These are phyloP conservation scores for Kregervanrija delftensis DNA, from an alignment of 805 yeast species.

Conservation along the genomic window DNA sequence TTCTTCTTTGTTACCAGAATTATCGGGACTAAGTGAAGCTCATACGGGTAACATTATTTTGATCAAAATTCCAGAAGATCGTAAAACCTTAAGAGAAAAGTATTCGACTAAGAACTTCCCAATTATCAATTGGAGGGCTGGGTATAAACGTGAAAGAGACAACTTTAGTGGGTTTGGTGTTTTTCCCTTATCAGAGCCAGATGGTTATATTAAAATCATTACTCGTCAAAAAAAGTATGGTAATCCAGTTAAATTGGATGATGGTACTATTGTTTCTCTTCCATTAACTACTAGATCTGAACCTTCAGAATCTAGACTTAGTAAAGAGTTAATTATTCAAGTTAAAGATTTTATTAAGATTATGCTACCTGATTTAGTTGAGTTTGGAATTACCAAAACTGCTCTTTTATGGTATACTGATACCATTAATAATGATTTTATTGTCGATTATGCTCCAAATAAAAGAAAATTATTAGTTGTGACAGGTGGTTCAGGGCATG, in stretches of 20 bases:
- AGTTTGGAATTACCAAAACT: neutral
- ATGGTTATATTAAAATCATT: slow-evolving; percentile 12
- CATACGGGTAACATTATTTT: slow-evolving; percentile 16
- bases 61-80: slow-evolving; percentile 15
- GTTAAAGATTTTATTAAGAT: neutral
- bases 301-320: slow-evolving; percentile 12
- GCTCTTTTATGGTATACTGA: slow-evolving; percentile 17
- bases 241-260: slow-evolving; percentile 5
- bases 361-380: neutral
- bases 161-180: slow-evolving; percentile 12
- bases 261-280: slow-evolving; percentile 3
- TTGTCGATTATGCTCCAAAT: slow-evolving; percentile 19
- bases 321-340: slow-evolving; percentile 2
- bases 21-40: slow-evolving; percentile 14
- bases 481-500: slow-evolving; percentile 21
- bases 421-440: slow-evolving; percentile 18
- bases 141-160: no score
- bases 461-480: slow-evolving; percentile 14
- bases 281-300: slow-evolving; percentile 11
- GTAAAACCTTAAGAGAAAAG: slow-evolving; percentile 18
- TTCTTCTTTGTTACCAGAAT: slow-evolving; percentile 11
- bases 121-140: no score
- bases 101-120: slow-evolving; percentile 9
- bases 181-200: slow-evolving; percentile 12
- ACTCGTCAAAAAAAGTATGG: slow-evolving; percentile 11